Base-by-base conservation (phyloP, 495 filamentous ascomycete species). In the Lichenothelia convexa region DNA sequence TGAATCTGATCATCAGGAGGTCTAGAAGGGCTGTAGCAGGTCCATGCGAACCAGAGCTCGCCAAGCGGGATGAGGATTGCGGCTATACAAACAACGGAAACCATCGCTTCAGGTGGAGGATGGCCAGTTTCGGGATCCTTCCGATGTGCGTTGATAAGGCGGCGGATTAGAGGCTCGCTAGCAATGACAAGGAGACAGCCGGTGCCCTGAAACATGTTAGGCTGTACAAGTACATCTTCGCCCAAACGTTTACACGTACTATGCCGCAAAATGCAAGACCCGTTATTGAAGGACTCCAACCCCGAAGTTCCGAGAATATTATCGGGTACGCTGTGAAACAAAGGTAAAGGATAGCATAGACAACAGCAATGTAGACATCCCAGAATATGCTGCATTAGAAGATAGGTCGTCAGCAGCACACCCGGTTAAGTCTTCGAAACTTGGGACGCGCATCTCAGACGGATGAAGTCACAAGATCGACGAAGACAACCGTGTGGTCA, bases 251-350 rank as follows among this genome's bases (percentile, higher is more conserved):
- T n/a, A n/a, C n/a, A 29, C 24, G 15, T 43, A 80, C 81, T 37
- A 93, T 85, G 19, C 82, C 81, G 3, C 75, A 48, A 57, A 89
- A 93, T 5, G 81, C 62, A 2, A 93, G 69, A n/a, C 80, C 80
- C 1, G 71, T 64, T 22, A 80, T 49, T 30, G 78, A 74, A 26
- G 74, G 63, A 24, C 64, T 67, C 85, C 84, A 93, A 45, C 73
- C 72, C 21, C 83, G 78, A 38, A 73, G 48, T 18, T 70, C 50
- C 18, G 70, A 61, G 56, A 81, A 93, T 35, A 93, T 75, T 37
- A 91, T 77, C 4, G 85, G 85, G 45, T 74, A 76, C 17, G 80
- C 80, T 20, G 82, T 73, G 56, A 94, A 93, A 56, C 82, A 85
- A 22, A 91, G 67, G 50, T 91, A 91, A 0, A 92, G 62, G 35